A percentile compares a stretch with the other conserved stretches of the same genome.
These are phyloP conservation scores for Bretschneidera sinensis DNA, from an alignment of 345 rosid genomes.

Conservation along the genomic window DNA sequence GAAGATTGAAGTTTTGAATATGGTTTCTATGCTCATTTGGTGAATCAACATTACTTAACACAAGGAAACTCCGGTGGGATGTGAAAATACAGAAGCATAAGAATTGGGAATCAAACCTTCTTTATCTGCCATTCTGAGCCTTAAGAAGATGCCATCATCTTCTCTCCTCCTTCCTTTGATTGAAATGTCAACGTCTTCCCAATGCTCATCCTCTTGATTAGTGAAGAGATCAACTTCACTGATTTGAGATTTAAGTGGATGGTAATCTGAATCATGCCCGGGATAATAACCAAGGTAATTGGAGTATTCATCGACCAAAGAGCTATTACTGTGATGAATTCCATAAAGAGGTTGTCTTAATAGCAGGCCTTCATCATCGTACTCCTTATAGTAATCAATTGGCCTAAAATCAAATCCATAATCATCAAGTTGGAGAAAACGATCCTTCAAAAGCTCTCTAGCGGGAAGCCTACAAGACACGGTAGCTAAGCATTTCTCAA, in stretches of 20 bases:
- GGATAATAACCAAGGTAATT: conserved; percentile 25
- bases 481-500: conserved; percentile 89
- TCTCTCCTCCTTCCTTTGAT: conserved; percentile 74
- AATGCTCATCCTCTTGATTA: conserved; percentile 53
- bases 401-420: conserved; percentile 35
- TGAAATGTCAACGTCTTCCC: conserved; percentile 45
- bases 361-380: conserved; percentile 35
- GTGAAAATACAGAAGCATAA: not conserved
- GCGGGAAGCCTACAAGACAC: conserved; percentile 78
- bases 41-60: not conserved
- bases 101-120: conserved; percentile 47
- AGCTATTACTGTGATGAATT: conserved; percentile 21
- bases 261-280: conserved; percentile 35
- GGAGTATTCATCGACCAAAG: conserved; percentile 27
- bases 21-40: too few relatives aligned
- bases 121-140: conserved; percentile 75
- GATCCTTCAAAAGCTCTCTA: conserved; percentile 72
- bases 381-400: conserved; percentile 37
- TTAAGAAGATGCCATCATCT: conserved; percentile 71
- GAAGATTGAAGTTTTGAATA: conserved; percentile 4
- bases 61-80: not conserved
- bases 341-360: conserved; percentile 43
- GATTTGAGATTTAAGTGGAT: conserved; percentile 32
- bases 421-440: conserved; percentile 64
- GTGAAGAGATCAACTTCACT: conserved; percentile 57